These are phyloP conservation scores for Metarhizium humberi DNA, from an alignment of 2,329 filamentous ascomycete genomes.

Conservation along the genomic window DNA sequence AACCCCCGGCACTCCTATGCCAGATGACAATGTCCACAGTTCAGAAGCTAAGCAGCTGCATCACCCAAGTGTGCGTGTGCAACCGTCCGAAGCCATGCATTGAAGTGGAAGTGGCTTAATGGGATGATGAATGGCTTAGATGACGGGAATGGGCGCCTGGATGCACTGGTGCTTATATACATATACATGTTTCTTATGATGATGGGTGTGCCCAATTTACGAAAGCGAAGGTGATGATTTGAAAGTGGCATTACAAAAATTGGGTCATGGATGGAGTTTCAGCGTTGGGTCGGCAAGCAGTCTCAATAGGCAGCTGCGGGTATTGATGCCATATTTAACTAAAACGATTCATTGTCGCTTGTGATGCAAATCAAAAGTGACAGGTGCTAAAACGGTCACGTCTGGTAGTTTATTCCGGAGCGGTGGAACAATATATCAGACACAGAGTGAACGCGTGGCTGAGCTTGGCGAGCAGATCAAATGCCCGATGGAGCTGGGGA, in stretches of 20 bases:
- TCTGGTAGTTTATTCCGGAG: neutral
- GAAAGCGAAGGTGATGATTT: neutral
- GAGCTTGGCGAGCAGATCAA: no score
- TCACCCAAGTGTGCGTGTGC: conserved; percentile 26
- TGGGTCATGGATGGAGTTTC: neutral
- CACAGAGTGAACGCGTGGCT: no score
- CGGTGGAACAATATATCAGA: no score
- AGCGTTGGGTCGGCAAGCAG: neutral
- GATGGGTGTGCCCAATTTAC: no score
- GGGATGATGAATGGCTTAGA: neutral
- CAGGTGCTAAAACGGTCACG: neutral
- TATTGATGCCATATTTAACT: neutral
- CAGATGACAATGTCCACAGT: conserved; percentile 18
- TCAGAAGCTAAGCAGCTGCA: conserved; percentile 36
- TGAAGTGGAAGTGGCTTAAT: conserved; percentile 11
- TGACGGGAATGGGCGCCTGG: neutral
- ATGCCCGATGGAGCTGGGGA: no score
- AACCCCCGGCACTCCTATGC: conserved; percentile 31
- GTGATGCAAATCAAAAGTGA: neutral
- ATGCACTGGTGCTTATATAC: no score
- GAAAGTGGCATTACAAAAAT: neutral
- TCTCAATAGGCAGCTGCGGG: neutral
- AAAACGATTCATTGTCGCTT: neutral
- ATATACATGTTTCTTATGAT: no score
- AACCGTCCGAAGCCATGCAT: conserved; percentile 23